Base-by-base conservation (phyloP, 225 moss, liverwort and hornwort genomes). In the Polytrichum commune region DNA sequence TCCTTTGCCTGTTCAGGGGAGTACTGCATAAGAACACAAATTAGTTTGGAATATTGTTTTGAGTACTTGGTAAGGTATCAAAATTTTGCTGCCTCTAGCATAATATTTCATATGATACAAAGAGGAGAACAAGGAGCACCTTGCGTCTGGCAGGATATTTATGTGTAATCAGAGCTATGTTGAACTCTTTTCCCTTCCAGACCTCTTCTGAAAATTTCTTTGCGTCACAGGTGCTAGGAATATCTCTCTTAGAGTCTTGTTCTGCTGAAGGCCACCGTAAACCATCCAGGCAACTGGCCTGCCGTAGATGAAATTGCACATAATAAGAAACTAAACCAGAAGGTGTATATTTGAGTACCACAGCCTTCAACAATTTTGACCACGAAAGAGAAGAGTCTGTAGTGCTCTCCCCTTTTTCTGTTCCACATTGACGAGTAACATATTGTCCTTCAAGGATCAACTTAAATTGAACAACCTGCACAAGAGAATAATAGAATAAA, bases 391-490 rank as follows among this genome's bases (percentile, higher is more conserved):
- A 74, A 61, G 77, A 78, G 68, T 76, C 33, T 38, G 18, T 54
- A 29, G 13, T 65, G 69, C 72, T 78, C 68, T 46, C 28, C 56
- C 35, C 27, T 56, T 71, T 73, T 63, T 23, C 56, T 53, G 60
- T 25, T 7, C 65, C 69, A 72, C 23, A 66, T 29, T 65, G 54
- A 54, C 67, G 27, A 73, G 66, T 46, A 65, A n/a, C 64, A 58
- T 68, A 65, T 30, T 82, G 77, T 78, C 89, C 89, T 83, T 91
- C 89, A 71, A 90, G 72, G 54, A 88, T 73, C 80, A 93, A 65
- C 73, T 81, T 79, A 76, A 90, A 93, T 22, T 77, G 67, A 61
- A 86, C 78, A 53, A 93, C 82, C 93, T 93, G 85, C 54, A 76
- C 65, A 64, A 74, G 8, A 60, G 27, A 65, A 66, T 55, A 4